phyloP scores from a whole-genome alignment of 176 grass and related monocot species.

The Bothriochloa decipiens region DNA sequence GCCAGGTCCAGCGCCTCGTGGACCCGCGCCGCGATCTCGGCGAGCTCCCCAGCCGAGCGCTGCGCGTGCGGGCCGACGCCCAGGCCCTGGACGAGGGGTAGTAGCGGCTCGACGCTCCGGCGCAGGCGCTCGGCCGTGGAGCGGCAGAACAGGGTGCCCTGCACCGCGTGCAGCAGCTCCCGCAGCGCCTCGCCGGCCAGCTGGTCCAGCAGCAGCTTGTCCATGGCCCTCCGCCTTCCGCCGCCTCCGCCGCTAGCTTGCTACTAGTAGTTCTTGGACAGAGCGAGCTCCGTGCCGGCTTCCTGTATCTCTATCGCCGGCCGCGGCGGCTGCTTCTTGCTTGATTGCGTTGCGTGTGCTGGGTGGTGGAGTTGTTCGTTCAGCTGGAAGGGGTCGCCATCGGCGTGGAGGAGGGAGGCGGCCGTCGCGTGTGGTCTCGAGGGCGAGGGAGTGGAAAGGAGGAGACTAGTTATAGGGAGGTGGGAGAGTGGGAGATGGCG shows the following conservation, averaged over 20 bases:
- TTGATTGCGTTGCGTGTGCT: conserved; percentile 19
- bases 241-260: background rate
- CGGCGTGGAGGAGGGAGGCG: conserved; percentile 13
- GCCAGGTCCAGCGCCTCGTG: conserved; percentile 77
- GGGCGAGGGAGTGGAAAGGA: background rate
- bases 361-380: conserved; percentile 11
- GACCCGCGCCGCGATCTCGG: conserved; percentile 70
- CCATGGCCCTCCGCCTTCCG: background rate
- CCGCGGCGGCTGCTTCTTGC: too few relatives aligned
- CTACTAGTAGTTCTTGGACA: background rate
- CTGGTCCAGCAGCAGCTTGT: conserved; percentile 49
- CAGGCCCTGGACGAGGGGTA: conserved; percentile 70
- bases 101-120: conserved; percentile 76
- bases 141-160: conserved; percentile 68
- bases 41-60: conserved; percentile 54
- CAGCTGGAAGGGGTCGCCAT: conserved; percentile 48
- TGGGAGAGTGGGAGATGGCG: conserved; percentile 10
- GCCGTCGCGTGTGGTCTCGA: conserved; percentile 21
- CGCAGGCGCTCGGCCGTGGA: conserved; percentile 82
- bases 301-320: background rate
- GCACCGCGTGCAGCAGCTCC: conserved; percentile 61
- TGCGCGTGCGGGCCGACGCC: background rate
- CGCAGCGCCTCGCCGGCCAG: conserved; percentile 66
- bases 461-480: conserved; percentile 38
- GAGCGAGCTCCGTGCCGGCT: background rate